Conservation (phyloP, 1,284 basidiomycete genomes). For the Ganoderma boninense region DNA sequence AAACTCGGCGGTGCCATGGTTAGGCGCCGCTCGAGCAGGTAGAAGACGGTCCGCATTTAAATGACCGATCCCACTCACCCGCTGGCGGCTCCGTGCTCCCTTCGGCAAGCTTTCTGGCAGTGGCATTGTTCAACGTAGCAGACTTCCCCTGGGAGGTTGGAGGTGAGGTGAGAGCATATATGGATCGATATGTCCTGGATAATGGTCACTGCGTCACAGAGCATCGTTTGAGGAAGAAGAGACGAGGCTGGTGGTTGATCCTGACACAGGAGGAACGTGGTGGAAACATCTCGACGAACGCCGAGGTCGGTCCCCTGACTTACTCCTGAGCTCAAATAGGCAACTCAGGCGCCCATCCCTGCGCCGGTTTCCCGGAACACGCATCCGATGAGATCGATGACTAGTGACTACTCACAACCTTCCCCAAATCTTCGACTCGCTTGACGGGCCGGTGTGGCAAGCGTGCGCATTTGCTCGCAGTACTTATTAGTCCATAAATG, state of each 20-base stretch:
- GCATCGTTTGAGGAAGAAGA: background rate
- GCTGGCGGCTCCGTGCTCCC: background rate
- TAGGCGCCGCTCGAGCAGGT: background rate
- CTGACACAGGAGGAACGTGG: background rate
- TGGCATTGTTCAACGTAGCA: background rate
- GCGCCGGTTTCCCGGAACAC: background rate
- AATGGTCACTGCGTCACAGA: background rate
- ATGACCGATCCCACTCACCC: background rate
- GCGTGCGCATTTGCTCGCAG: no score
- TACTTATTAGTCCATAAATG: no score
- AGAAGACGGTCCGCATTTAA: background rate
- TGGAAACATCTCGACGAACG: background rate
- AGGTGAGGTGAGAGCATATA: slow-evolving; percentile 2
- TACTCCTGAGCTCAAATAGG: background rate
- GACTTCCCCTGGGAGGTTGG: background rate
- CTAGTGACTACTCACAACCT: background rate
- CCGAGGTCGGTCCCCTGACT: background rate
- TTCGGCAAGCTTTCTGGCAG: background rate
- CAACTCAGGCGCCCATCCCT: background rate
- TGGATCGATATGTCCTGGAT: background rate
- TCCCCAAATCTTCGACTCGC: background rate
- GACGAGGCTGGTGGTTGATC: background rate
- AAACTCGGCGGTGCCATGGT: background rate
- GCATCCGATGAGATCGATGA: background rate
- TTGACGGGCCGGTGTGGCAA: no score